Conservation (phyloP, 495 filamentous ascomycete genomes). For the Apodospora peruviana region DNA sequence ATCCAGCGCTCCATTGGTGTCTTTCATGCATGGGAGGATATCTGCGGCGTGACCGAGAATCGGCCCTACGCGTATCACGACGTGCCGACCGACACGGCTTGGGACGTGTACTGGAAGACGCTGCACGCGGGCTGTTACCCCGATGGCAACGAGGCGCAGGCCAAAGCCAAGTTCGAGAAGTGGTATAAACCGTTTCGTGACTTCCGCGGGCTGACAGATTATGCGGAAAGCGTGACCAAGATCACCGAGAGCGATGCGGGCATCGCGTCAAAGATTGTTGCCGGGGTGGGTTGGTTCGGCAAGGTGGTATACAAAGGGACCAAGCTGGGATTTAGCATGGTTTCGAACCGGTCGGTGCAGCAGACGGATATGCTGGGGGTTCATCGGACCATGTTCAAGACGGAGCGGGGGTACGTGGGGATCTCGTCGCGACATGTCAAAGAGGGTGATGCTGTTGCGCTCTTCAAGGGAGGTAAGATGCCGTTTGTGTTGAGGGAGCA, state of each 20-base stretch:
- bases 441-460: not conserved
- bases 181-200: not conserved
- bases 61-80: not conserved
- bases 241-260: not conserved
- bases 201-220: not conserved
- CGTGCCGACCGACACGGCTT: not conserved
- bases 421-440: not conserved
- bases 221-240: not conserved
- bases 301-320: not conserved
- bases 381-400: not conserved
- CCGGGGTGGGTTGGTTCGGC: not conserved
- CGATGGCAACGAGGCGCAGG: not conserved
- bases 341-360: not conserved
- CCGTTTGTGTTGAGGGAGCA: not conserved
- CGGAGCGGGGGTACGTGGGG: not conserved
- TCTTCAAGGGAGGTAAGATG: not conserved
- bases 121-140: not conserved
- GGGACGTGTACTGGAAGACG: not conserved
- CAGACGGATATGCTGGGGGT: not conserved
- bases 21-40: not conserved
- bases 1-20: not conserved
- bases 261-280: not conserved
- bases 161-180: not conserved
- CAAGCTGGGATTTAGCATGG: not conserved
- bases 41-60: not conserved